These are phyloP conservation scores for Aspergillus mulundensis DNA, from an alignment of 495 filamentous ascomycete species.

Conservation along the genomic window DNA sequence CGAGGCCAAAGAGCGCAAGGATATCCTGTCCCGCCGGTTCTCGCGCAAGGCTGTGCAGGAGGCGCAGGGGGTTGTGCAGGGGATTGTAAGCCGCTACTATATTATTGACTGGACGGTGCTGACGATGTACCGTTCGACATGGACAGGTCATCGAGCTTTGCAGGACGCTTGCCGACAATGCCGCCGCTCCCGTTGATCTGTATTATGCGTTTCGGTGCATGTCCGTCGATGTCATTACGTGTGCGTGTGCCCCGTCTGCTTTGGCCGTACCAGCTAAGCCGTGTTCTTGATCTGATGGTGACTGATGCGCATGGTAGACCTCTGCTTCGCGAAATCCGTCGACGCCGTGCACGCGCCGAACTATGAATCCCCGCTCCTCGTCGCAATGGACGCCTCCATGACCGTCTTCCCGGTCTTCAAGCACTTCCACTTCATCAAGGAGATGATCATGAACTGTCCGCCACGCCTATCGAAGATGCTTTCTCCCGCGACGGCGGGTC, in stretches of 20 bases:
- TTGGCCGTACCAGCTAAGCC: too few species aligned
- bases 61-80: background rate
- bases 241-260: background rate
- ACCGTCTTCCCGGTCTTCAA: slow-evolving; percentile 7
- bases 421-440: slow-evolving; percentile 3
- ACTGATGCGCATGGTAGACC: background rate
- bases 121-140: background rate
- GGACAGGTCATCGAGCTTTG: slow-evolving; percentile 1
- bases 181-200: background rate
- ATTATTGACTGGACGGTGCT: background rate
- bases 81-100: background rate
- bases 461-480: slow-evolving; percentile 5
- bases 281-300: background rate
- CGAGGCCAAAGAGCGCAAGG: slow-evolving; percentile 6
- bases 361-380: slow-evolving; percentile 9
- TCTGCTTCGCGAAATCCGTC: slow-evolving; percentile 10
- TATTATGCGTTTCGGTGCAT: slow-evolving; percentile 13
- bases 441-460: slow-evolving; percentile 12
- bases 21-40: slow-evolving; percentile 6
- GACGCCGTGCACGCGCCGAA: slow-evolving; percentile 8
- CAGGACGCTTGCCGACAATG: slow-evolving; percentile 1
- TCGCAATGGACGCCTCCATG: slow-evolving; percentile 8
- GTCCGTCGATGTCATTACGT: slow-evolving; percentile 7
- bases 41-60: slow-evolving; percentile 4
- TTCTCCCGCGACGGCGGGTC: slow-evolving; percentile 4